Conservation (phyloP, 1,284 basidiomycete genomes). For the Irpex lacteus region DNA sequence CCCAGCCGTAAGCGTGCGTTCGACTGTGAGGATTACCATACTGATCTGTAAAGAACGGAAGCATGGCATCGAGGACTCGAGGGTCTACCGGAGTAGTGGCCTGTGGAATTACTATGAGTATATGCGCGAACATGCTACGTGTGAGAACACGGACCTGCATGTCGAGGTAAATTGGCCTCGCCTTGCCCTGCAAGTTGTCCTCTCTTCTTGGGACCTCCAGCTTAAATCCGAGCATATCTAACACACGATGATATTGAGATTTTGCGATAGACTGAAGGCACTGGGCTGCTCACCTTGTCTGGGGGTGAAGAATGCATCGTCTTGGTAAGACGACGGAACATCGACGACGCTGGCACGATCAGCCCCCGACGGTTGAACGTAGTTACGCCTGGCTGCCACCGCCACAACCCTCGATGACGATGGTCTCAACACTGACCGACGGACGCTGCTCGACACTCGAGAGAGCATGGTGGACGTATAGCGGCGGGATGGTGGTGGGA, state of each 20-base stretch:
- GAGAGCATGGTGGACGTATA: conserved; percentile 44
- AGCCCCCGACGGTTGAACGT: conserved; percentile 76
- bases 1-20: conserved; percentile 99
- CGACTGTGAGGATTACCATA: conserved; percentile 98
- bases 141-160: conserved; percentile 68
- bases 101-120: conserved; percentile 36
- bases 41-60: conserved; percentile 94
- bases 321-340: conserved; percentile 68
- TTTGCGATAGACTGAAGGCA: background rate
- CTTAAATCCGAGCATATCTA: conserved; percentile 91
- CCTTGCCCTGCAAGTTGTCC: conserved; percentile 57
- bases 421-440: conserved; percentile 24
- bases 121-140: background rate
- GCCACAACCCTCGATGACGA: conserved; percentile 16
- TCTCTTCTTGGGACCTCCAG: conserved; percentile 70
- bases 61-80: conserved; percentile 95
- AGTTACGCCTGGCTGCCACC: conserved; percentile 36
- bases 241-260: background rate
- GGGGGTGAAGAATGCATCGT: conserved; percentile 70
- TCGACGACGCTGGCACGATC: conserved; percentile 81
- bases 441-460: conserved; percentile 47
- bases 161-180: conserved; percentile 91
- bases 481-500: conserved; percentile 16
- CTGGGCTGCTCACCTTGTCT: conserved; percentile 50
- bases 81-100: conserved; percentile 98